Evolutionary conservation across 2,329 filamentous ascomycete species (phyloP).

Genomic region (Colletotrichum lentis): DNA sequence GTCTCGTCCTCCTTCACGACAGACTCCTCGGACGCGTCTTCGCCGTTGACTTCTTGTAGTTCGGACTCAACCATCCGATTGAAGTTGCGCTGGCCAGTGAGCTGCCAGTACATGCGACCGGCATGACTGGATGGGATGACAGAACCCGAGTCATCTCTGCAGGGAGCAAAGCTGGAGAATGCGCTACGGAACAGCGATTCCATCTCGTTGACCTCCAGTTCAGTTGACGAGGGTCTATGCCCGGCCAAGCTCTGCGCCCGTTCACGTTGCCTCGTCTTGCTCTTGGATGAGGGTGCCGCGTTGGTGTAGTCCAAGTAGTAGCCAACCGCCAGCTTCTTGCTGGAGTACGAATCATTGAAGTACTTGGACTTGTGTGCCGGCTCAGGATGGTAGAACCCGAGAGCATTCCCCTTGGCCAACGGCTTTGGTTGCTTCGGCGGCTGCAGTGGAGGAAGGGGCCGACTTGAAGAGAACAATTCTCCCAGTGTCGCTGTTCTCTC

Average conservation of each 20-base stretch:
- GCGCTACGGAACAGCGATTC: conserved; percentile 78
- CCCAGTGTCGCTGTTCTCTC: conserved; percentile 72
- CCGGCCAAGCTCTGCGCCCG: conserved; percentile 73
- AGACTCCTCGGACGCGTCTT: conserved; percentile 46
- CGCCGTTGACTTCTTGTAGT: conserved; percentile 52
- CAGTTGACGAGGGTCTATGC: conserved; percentile 63
- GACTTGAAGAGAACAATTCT: conserved; percentile 75
- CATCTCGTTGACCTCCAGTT: conserved; percentile 71
- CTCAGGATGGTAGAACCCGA: conserved; percentile 64
- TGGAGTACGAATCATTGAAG: conserved; percentile 69
- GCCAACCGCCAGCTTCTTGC: conserved; percentile 70
- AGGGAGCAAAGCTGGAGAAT: conserved; percentile 82
- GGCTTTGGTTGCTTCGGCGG: conserved; percentile 77
- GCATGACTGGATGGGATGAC: conserved; percentile 73
- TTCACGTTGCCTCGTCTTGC: conserved; percentile 72
- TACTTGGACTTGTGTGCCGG: conserved; percentile 63
- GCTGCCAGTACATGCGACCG: conserved; percentile 80
- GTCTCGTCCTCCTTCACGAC: conserved; percentile 44
- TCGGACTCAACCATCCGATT: conserved; percentile 68
- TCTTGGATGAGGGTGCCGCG: conserved; percentile 63
- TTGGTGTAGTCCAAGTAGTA: conserved; percentile 76
- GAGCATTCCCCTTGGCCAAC: conserved; percentile 68
- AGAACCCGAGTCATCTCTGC: conserved; percentile 75
- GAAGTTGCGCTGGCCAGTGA: conserved; percentile 70
- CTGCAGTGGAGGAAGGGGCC: conserved; percentile 70